phyloP scores from a whole-genome alignment of 2,329 filamentous ascomycete genomes.

The Aureobasidium sp. region DNA sequence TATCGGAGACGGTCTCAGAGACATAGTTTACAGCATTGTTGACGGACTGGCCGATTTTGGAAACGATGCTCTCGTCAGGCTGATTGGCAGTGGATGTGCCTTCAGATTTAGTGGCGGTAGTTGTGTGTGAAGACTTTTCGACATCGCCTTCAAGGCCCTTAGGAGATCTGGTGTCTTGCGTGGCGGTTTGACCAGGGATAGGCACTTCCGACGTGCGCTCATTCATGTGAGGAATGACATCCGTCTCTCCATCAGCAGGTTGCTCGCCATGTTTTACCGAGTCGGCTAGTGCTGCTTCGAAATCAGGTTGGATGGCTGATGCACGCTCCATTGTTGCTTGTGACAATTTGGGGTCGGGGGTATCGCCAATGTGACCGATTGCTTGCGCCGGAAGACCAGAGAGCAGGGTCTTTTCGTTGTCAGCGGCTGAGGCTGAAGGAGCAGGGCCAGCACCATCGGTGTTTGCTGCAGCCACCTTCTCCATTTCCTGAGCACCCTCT shows the following conservation, averaged over 20 bases:
- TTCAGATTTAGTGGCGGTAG: not conserved
- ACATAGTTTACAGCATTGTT: constrained; percentile 8
- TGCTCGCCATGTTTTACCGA: constrained; percentile 2
- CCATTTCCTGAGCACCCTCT: constrained; percentile 14
- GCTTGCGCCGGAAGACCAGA: constrained; percentile 13
- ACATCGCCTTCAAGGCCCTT: not conserved
- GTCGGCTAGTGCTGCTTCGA: constrained; percentile 13
- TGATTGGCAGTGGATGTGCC: not conserved
- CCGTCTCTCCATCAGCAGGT: not conserved
- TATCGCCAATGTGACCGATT: constrained; percentile 17
- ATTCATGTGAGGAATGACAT: constrained; percentile 14
- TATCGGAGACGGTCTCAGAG: not conserved
- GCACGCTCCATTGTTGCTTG: constrained; percentile 14
- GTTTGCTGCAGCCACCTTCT: constrained; percentile 20
- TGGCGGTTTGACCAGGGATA: constrained; percentile 3
- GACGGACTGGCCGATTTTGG: constrained; percentile 1
- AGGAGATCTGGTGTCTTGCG: not conserved
- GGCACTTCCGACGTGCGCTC: constrained; percentile 4
- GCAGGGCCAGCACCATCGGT: constrained; percentile 19
- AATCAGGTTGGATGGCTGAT: constrained; percentile 13
- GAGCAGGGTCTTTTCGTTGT: constrained; percentile 4
- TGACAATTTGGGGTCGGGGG: constrained; percentile 14
- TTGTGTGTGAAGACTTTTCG: not conserved
- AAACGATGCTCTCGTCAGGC: not conserved
- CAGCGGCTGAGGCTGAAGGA: constrained; percentile 1